phyloP scores from a whole-genome alignment of 2,329 filamentous ascomycete genomes.

The Ambrosiella xylebori region DNA sequence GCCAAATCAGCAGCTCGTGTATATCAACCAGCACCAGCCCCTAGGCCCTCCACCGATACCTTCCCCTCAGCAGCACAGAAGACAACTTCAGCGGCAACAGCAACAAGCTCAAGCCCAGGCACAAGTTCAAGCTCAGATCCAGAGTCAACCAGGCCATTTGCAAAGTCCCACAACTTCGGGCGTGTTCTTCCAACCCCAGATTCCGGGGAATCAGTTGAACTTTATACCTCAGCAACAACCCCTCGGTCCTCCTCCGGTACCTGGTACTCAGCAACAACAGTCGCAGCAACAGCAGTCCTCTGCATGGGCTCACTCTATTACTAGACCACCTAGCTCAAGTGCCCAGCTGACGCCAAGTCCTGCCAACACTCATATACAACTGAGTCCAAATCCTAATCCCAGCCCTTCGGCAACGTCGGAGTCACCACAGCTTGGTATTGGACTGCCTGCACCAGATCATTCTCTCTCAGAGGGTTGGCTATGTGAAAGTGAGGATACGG shows the following conservation, averaged over 20 bases:
- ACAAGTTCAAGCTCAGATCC: conserved; percentile 1
- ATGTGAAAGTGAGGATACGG: neutral
- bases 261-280: neutral
- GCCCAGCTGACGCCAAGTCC: conserved; percentile 3
- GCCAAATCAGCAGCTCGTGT: conserved; percentile 1
- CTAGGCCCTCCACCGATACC: neutral
- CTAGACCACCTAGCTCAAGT: neutral
- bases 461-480: neutral
- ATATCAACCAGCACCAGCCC: conserved; percentile 1
- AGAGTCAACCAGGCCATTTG: neutral
- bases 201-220: neutral
- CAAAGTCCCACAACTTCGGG: neutral
- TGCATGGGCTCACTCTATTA: neutral
- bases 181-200: neutral
- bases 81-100: neutral
- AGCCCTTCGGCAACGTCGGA: neutral
- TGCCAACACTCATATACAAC: neutral
- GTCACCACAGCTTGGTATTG: conserved; percentile 2
- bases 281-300: neutral
- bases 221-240: neutral
- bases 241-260: neutral
- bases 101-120: neutral
- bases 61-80: conserved; percentile 5
- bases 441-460: conserved; percentile 5
- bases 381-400: neutral